A percentile compares a stretch with the other conserved stretches of the same genome.
These are phyloP conservation scores for Coemansia biformis DNA, from an alignment of 192 early-diverging fungal species.

Conservation along the genomic window DNA sequence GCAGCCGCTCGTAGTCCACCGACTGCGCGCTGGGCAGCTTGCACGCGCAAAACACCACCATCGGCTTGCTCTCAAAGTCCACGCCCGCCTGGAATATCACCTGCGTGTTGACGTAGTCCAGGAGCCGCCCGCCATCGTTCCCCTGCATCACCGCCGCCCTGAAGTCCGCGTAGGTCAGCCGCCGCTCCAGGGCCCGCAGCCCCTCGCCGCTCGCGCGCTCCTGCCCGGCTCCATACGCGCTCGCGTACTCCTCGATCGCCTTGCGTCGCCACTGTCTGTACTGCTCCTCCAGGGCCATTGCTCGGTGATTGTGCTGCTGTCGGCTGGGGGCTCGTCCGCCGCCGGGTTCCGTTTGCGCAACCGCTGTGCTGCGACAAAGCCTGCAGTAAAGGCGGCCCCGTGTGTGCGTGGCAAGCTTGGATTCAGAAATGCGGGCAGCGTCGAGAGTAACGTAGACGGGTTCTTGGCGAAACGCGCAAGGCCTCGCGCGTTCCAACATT, in stretches of 20 bases:
- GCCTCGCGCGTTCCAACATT: no score
- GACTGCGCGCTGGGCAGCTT: slow-evolving; percentile 67
- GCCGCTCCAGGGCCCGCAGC: slow-evolving; percentile 1
- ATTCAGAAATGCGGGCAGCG: no score
- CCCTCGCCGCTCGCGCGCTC: not conserved
- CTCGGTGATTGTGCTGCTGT: no score
- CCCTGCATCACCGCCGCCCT: slow-evolving; percentile 36
- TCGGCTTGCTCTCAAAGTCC: slow-evolving; percentile 76
- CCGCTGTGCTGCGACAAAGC: no score
- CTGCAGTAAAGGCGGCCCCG: no score
- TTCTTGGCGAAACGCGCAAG: no score
- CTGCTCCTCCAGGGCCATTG: slow-evolving; percentile 27
- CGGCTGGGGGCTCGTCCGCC: no score
- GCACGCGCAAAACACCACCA: slow-evolving; percentile 79
- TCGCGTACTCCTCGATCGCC: slow-evolving; percentile 10
- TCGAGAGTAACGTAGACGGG: no score
- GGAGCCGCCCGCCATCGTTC: slow-evolving; percentile 32
- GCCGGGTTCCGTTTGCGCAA: no score
- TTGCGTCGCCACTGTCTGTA: slow-evolving; percentile 31
- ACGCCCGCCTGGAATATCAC: slow-evolving; percentile 59
- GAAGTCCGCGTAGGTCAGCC: slow-evolving; percentile 25
- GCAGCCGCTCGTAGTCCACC: slow-evolving; percentile 74
- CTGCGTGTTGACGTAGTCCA: slow-evolving; percentile 38
- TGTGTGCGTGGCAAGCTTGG: no score
- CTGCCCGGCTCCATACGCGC: not conserved